These are phyloP conservation scores for Xylariomycetidae sp. DNA, from an alignment of 2,329 filamentous ascomycete species.

Conservation along the genomic window DNA sequence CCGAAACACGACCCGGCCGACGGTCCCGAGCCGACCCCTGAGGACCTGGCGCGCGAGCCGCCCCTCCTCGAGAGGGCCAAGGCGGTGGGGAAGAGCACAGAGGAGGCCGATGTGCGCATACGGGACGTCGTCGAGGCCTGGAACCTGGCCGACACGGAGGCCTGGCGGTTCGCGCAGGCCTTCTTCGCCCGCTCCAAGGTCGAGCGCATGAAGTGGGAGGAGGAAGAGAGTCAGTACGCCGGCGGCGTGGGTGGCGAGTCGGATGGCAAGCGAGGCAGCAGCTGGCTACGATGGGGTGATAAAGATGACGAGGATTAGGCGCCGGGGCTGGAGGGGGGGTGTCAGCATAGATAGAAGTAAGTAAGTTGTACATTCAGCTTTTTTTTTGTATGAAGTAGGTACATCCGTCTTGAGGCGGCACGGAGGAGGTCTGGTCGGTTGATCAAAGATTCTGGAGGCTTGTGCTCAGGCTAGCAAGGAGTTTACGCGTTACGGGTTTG, in stretches of 20 bases:
- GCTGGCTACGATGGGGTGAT: conserved; percentile 30
- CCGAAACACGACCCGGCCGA: conserved; percentile 42
- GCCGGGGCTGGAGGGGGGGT: conserved; percentile 1
- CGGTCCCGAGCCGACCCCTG: conserved; percentile 46
- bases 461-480: conserved; percentile 11
- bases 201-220: conserved; percentile 65
- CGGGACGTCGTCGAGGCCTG: conserved; percentile 57
- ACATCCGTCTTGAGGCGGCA: no score
- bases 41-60: conserved; percentile 51
- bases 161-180: conserved; percentile 70
- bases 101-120: conserved; percentile 39
- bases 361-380: no score
- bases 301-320: conserved; percentile 19
- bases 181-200: conserved; percentile 58
- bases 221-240: conserved; percentile 61
- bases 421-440: no score
- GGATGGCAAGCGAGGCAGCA: conserved; percentile 26
- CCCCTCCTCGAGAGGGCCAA: conserved; percentile 50
- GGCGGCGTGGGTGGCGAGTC: conserved; percentile 55
- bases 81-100: conserved; percentile 40
- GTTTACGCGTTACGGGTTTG: conserved; percentile 12
- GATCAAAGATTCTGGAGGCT: conserved; percentile 1
- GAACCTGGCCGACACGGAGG: conserved; percentile 70
- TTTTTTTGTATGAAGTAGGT: no score
- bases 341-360: no score